Evolutionary conservation across 139 green algal species (phyloP).

Genomic region (Coccomyxa sp.): DNA sequence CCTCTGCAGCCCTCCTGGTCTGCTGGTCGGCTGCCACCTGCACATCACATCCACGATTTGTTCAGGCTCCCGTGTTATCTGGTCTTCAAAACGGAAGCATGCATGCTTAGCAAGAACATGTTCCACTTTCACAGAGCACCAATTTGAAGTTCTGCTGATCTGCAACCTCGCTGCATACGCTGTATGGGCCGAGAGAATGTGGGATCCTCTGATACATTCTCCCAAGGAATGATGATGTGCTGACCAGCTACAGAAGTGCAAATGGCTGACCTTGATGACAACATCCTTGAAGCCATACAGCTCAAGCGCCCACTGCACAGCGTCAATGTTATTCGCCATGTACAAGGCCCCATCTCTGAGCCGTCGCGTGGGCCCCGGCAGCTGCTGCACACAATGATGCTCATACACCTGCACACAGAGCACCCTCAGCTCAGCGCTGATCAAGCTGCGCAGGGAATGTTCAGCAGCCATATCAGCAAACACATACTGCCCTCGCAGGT

Average conservation of each 20-base stretch:
- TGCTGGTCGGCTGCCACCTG: neutral
- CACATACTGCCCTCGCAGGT: neutral
- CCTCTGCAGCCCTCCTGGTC: neutral
- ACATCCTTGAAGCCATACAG: slow-evolving; percentile 15
- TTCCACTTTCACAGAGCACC: neutral
- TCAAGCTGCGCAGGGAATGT: too few relatives aligned
- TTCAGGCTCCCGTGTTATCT: too few relatives aligned
- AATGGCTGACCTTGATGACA: neutral
- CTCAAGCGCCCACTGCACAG: slow-evolving; percentile 14
- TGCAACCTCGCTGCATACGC: neutral
- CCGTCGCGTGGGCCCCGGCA: neutral
- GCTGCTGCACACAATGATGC: slow-evolving; percentile 19
- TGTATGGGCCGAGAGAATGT: neutral
- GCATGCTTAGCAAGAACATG: neutral
- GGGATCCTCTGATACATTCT: too few relatives aligned
- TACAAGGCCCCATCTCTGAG: slow-evolving; percentile 11
- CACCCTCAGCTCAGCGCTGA: neutral
- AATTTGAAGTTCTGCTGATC: neutral
- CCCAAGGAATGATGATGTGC: too few relatives aligned
- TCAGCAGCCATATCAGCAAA: too few relatives aligned
- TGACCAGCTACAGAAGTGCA: neutral
- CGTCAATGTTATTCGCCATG: slow-evolving; percentile 8
- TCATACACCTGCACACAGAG: slow-evolving; percentile 11
- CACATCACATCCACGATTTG: neutral
- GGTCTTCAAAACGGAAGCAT: slow-evolving; percentile 1